These are phyloP conservation scores for Myriosclerotinia duriaeana DNA, from an alignment of 2,329 filamentous ascomycete genomes.

Conservation along the genomic window DNA sequence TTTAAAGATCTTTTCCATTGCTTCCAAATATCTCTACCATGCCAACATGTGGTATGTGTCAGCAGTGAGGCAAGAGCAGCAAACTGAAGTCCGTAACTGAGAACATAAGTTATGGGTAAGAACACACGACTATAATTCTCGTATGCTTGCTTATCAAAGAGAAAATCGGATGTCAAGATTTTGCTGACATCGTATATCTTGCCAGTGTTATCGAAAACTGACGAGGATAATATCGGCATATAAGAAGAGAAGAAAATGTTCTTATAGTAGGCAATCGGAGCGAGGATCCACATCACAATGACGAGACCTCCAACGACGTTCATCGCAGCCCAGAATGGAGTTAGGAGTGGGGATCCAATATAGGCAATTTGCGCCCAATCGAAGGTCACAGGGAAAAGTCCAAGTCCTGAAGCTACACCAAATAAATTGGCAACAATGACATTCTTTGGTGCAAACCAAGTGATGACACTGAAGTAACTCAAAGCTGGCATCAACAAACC, in stretches of 20 bases:
- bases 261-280: constrained; percentile 76
- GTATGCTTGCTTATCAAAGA: constrained; percentile 77
- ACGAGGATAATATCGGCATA: constrained; percentile 80
- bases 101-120: constrained; percentile 80
- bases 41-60: constrained; percentile 81
- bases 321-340: constrained; percentile 82
- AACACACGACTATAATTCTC: constrained; percentile 81
- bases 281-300: constrained; percentile 81
- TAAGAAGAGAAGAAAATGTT: constrained; percentile 80
- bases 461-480: constrained; percentile 86
- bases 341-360: constrained; percentile 80
- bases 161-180: constrained; percentile 73
- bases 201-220: constrained; percentile 83
- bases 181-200: constrained; percentile 77
- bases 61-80: constrained; percentile 76
- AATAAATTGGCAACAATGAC: constrained; percentile 86
- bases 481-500: constrained; percentile 79
- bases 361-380: constrained; percentile 87
- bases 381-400: constrained; percentile 81
- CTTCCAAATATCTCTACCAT: constrained; percentile 76
- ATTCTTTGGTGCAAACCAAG: constrained; percentile 83
- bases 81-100: constrained; percentile 85
- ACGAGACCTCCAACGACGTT: constrained; percentile 80
- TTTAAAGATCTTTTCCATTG: constrained; percentile 71
- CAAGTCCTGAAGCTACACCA: constrained; percentile 79